Conservation (phyloP, 495 filamentous ascomycete species). For the Lasiosphaeris hirsuta region DNA sequence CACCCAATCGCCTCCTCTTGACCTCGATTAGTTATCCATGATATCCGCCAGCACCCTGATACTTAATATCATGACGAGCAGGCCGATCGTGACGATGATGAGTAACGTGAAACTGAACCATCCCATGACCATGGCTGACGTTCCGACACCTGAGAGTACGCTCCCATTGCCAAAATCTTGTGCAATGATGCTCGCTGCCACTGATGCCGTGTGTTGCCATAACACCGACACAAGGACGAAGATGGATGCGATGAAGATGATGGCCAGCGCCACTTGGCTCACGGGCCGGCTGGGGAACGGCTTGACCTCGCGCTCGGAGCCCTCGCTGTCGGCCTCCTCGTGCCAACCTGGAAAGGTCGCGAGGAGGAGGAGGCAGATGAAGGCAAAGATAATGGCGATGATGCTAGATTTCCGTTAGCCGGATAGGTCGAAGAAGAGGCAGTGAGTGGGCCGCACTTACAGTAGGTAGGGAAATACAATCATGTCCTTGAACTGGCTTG, state of each 20-base stretch:
- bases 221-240: slow-evolving; percentile 73
- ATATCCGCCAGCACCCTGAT: slow-evolving; percentile 62
- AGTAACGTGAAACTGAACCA: slow-evolving; percentile 94
- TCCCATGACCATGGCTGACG: slow-evolving; percentile 89
- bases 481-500: slow-evolving; percentile 74
- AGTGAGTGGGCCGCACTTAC: slow-evolving; percentile 35
- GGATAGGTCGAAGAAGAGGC: background rate
- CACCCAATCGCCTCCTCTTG: background rate
- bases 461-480: slow-evolving; percentile 79
- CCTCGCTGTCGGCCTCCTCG: slow-evolving; percentile 63
- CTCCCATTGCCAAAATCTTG: slow-evolving; percentile 95
- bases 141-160: slow-evolving; percentile 82
- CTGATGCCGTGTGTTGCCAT: slow-evolving; percentile 88
- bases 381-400: slow-evolving; percentile 78
- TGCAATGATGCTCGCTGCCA: slow-evolving; percentile 86
- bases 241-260: slow-evolving; percentile 76
- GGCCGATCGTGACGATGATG: slow-evolving; percentile 88
- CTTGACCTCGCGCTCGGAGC: slow-evolving; percentile 68
- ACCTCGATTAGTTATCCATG: slow-evolving; percentile 31
- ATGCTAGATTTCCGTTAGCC: slow-evolving; percentile 46
- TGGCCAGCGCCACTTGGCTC: slow-evolving; percentile 68
- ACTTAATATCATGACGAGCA: slow-evolving; percentile 94
- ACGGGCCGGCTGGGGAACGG: slow-evolving; percentile 75
- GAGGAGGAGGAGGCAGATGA: slow-evolving; percentile 69
- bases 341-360: slow-evolving; percentile 83